Evolutionary conservation across 371 early-diverging fungal genomes (phyloP), one percentile per base, ranked within the genome.

Genomic region (Mucor indicus): DNA sequence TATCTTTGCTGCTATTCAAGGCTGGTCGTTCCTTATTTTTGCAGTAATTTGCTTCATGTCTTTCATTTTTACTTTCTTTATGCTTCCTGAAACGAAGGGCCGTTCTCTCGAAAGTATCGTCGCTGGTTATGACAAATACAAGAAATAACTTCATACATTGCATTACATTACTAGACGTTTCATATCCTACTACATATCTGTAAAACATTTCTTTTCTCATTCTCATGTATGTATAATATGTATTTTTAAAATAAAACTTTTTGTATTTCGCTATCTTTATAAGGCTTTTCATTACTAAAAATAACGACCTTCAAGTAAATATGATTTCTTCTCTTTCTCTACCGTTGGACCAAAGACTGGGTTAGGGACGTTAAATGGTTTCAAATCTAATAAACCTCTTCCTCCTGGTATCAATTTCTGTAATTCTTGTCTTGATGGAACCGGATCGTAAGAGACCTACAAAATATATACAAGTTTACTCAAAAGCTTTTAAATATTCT

Each of bases 21-120:
- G 78, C 46, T 85, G 71, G 53, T 80, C 85, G 5, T 92, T 90
- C 70, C 60, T 86, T 41, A 68, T 89, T 42, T 91, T 74, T 29
- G 70, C 64, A 16, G 51, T 38, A n/a, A 60, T 67, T 5, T 53
- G 60, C 32, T 41, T 60, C 9, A 41, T 53, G 1, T 53, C 74
- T 30, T 59, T 60, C 17, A 4, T 59, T n/a, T 54, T 67, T 40
- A 67, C 66, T 4, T 54, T 64, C 21, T 38, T 80, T 51, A 77
- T 73, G 43, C 74, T 70, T 36, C 71, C 70, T 31, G 81, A 83
- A 53, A 83, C 81, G 48, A 81, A 72, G 53, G 75, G 77, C 29
- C 62, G 67, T 57, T 66, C 81, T 20, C 55, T 80, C 42, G 82
- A 83, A 62, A 33, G 35, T n/a, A 33, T 33, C 15, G 35, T 15